Evolutionary conservation across 2,329 filamentous ascomycete genomes (phyloP), one percentile per base, ranked within the genome.

Genomic region (Huntiella omanensis): DNA sequence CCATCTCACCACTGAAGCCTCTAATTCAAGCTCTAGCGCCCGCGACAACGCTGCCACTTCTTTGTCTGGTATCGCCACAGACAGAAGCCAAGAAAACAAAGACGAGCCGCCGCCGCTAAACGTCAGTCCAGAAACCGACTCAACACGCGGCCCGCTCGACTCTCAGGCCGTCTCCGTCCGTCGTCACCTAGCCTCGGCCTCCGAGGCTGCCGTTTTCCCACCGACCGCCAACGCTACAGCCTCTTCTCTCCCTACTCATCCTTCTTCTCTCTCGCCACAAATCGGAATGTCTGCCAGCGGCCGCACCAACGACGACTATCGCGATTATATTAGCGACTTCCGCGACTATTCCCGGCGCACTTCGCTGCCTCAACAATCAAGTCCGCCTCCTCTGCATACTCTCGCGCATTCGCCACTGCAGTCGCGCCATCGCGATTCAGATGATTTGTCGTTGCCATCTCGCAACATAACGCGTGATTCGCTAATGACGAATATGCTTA

Each of bases 401-500:
- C 22, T 28, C 22, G 22, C 22, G 22, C 22, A 28, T 28, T 28
- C 22, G 22, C 22, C 22, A 28, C 22, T 28, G 6, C 22, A 43
- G 40, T 44, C 41, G 48, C 40, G 35, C 44, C 44, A 60, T 46
- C 65, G 71, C 53, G 78, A 87, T 62, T 85, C 81, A 42, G 87
- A 95, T 67, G 87, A 94, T 60, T 70, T 95, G 51, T 87, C 83
- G 49, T 70, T 93, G 55, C 79, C 79, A 43, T 75, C 81, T 42
- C 70, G 78, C 51, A 75, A 83, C 58, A 76, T 83, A 52, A 84
- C 83, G 36, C 77, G 88, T 54, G 84, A 93, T 58, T 95, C 87
- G 33, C 77, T 98, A 54, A 85, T 98, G 50, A 82, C 91, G 62
- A 93, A 95, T 61, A 91, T 98, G 80, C 76, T 96, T 50, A 69